Percentiles rank a stretch among this genome's conserved stretches.
Conservation (phyloP, 2,329 filamentous ascomycete genomes). For the Exophiala xenobiotica region DNA sequence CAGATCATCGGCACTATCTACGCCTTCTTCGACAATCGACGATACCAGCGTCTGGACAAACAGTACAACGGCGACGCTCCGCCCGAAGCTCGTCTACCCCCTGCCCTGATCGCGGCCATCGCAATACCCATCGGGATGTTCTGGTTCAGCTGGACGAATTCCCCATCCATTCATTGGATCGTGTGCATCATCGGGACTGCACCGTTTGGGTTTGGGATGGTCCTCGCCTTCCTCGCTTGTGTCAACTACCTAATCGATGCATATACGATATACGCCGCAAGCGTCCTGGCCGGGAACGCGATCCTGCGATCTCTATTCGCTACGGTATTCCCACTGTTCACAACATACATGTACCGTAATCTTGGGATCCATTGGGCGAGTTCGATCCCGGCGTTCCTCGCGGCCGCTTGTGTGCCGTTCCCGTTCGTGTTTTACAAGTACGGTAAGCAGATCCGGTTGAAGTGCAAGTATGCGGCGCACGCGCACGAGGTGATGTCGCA, state of each 20-base stretch:
- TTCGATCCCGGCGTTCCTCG: conserved; percentile 47
- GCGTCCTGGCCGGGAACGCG: conserved; percentile 46
- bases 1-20: conserved; percentile 42
- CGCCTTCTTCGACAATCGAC: conserved; percentile 43
- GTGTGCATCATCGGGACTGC: conserved; percentile 38
- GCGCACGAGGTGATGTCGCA: conserved; percentile 34
- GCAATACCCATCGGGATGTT: conserved; percentile 36
- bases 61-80: conserved; percentile 57
- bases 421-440: conserved; percentile 48
- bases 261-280: conserved; percentile 46
- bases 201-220: conserved; percentile 45
- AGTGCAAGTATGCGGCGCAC: conserved; percentile 43
- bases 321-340: conserved; percentile 51
- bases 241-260: conserved; percentile 47
- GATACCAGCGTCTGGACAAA: conserved; percentile 43
- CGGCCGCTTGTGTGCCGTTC: conserved; percentile 45
- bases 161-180: conserved; percentile 42
- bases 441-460: conserved; percentile 40
- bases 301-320: conserved; percentile 49
- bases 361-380: conserved; percentile 52
- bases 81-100: conserved; percentile 58
- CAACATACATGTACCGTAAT: conserved; percentile 44
- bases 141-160: conserved; percentile 60
- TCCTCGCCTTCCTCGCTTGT: conserved; percentile 42
- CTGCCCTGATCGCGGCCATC: conserved; percentile 50